A percentile compares a stretch with the other conserved stretches of the same genome.
Conservation (phyloP, 2,329 filamentous ascomycete genomes). For the Phyllosticta capitalensis region DNA sequence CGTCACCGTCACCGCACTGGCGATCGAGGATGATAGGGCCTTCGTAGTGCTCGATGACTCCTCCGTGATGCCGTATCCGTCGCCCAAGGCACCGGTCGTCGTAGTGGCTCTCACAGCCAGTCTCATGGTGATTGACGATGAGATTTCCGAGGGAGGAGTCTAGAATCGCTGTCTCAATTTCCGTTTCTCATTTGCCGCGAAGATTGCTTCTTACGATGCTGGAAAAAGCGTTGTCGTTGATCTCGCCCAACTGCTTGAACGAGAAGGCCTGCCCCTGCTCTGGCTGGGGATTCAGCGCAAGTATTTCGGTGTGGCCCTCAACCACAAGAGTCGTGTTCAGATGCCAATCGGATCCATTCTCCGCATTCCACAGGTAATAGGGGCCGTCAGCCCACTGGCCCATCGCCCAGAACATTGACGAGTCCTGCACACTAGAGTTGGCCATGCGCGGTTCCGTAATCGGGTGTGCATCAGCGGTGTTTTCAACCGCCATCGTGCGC, state of each 20-base stretch:
- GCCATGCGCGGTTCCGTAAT: constrained; percentile 6
- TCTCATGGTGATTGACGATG: too few relatives aligned
- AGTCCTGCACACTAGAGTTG: neutral
- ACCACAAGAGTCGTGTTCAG: neutral
- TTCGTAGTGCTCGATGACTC: too few relatives aligned
- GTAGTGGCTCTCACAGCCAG: neutral
- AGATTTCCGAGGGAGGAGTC: neutral
- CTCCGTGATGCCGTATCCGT: too few relatives aligned
- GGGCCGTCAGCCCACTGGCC: constrained; percentile 3
- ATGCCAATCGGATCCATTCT: constrained; percentile 8
- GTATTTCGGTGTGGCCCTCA: neutral
- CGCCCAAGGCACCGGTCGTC: too few relatives aligned
- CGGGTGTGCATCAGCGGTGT: neutral
- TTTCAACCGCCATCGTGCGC: neutral
- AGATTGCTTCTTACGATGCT: too few relatives aligned
- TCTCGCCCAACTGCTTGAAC: constrained; percentile 2
- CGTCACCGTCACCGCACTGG: too few relatives aligned
- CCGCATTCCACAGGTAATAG: constrained; percentile 9
- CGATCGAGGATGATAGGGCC: too few relatives aligned
- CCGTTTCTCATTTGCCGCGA: neutral
- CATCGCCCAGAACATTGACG: constrained; percentile 8
- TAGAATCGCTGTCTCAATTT: neutral
- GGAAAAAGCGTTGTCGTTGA: constrained; percentile 4
- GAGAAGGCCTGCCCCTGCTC: constrained; percentile 2
- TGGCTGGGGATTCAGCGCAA: constrained; percentile 5